Conservation (phyloP, 768 basidiomycete species). For the Leccinellum albellum region DNA sequence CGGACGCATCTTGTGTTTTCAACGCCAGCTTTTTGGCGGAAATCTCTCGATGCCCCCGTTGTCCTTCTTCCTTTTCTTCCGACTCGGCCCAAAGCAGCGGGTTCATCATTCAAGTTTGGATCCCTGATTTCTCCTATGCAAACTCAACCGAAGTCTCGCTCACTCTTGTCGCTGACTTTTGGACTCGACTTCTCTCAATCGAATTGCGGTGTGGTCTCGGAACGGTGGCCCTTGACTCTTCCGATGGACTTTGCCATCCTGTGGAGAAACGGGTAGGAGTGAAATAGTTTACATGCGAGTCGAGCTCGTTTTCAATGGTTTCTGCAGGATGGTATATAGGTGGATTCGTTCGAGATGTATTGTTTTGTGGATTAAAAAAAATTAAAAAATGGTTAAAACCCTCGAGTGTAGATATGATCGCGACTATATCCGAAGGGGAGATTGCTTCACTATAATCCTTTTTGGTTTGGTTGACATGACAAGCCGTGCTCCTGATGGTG, state of each 20-base stretch:
- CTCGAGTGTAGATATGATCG: neutral
- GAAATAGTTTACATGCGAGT: neutral
- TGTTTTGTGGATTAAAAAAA: neutral
- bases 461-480: neutral
- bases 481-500: neutral
- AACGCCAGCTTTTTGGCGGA: conserved; percentile 4
- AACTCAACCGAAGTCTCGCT: neutral
- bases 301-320: neutral
- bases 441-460: neutral
- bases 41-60: conserved; percentile 2
- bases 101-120: neutral
- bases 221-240: neutral
- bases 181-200: neutral
- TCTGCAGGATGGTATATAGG: neutral
- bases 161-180: neutral
- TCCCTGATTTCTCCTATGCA: neutral
- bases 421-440: neutral
- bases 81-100: neutral
- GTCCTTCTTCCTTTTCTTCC: neutral
- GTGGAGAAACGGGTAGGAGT: neutral
- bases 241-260: neutral
- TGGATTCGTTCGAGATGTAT: neutral
- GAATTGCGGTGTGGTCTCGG: neutral
- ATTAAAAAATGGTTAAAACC: neutral
- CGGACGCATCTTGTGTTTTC: conserved; percentile 2